These are phyloP conservation scores for Phoma sp. DNA, from an alignment of 2,329 filamentous ascomycete species.

Conservation along the genomic window DNA sequence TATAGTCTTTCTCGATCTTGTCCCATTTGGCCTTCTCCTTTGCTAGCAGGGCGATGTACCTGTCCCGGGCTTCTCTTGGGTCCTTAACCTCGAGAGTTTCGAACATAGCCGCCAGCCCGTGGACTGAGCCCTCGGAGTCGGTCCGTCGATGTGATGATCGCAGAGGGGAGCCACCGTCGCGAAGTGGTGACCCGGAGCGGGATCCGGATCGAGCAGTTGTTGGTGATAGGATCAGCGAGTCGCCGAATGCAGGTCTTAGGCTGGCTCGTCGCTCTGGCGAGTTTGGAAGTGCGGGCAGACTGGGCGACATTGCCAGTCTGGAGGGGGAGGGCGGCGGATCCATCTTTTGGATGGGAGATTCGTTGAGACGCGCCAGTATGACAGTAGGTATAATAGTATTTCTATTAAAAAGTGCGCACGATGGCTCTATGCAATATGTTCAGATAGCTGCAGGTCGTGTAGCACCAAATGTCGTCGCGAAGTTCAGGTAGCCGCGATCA, in stretches of 20 bases:
- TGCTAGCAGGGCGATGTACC: conserved; percentile 52
- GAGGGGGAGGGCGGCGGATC: conserved; percentile 45
- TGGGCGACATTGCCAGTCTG: conserved; percentile 62
- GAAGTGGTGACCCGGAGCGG: conserved; percentile 37
- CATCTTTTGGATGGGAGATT: conserved; percentile 42
- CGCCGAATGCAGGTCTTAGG: conserved; percentile 42
- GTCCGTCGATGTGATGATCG: conserved; percentile 41
- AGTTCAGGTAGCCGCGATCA: conserved; percentile 26
- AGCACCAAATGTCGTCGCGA: conserved; percentile 15
- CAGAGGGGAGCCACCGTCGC: conserved; percentile 46
- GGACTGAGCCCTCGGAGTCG: conserved; percentile 47
- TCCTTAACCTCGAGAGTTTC: conserved; percentile 67
- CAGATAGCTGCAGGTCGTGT: conserved; percentile 15
- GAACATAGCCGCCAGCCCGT: conserved; percentile 69
- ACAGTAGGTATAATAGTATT: conserved; percentile 25
- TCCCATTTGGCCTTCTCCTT: conserved; percentile 49
- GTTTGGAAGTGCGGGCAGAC: conserved; percentile 64
- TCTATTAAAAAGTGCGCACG: conserved; percentile 6
- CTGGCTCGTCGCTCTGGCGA: conserved; percentile 69
- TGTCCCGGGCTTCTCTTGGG: conserved; percentile 51
- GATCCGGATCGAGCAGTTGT: conserved; percentile 12
- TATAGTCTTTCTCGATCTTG: conserved; percentile 66
- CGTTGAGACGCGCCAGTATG: conserved; percentile 48
- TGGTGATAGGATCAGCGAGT: conserved; percentile 35
- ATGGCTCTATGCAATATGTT: conserved; percentile 16